Conservation (phyloP, 2,329 filamentous ascomycete genomes). For the Fusarium zealandicum region DNA sequence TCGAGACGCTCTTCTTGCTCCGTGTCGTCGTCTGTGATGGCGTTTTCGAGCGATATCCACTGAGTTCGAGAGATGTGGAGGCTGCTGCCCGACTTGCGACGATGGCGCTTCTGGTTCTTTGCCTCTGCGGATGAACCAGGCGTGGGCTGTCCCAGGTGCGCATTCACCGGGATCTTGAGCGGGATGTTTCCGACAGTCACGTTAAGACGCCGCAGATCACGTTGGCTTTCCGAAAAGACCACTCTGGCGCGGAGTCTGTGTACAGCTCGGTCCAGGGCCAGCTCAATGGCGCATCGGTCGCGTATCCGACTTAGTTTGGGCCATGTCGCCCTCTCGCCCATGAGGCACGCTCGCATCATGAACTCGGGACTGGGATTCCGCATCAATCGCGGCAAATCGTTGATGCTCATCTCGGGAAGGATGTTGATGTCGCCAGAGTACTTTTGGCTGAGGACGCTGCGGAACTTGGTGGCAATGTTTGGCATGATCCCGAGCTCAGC, state of each 20-base stretch:
- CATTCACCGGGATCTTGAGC: constrained; percentile 29
- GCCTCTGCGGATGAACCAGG: constrained; percentile 35
- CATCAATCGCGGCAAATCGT: constrained; percentile 78
- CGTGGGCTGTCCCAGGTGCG: constrained; percentile 24
- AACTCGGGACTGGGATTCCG: constrained; percentile 87
- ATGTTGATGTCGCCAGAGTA: constrained; percentile 98
- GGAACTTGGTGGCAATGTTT: constrained; percentile 77
- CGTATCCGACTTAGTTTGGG: constrained; percentile 85
- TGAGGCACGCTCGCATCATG: constrained; percentile 79
- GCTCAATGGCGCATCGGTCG: constrained; percentile 87
- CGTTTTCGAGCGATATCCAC: constrained; percentile 48
- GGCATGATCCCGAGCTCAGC: constrained; percentile 83
- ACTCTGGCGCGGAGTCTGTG: constrained; percentile 72
- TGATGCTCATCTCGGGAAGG: constrained; percentile 77
- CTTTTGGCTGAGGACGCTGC: constrained; percentile 84
- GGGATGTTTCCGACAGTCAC: constrained; percentile 41
- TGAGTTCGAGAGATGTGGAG: constrained; percentile 50
- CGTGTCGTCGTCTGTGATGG: constrained; percentile 54
- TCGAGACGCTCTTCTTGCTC: constrained; percentile 55
- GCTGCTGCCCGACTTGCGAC: constrained; percentile 60
- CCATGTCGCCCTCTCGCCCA: constrained; percentile 89
- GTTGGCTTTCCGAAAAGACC: constrained; percentile 72
- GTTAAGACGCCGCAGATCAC: constrained; percentile 61
- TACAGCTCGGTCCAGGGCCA: constrained; percentile 80
- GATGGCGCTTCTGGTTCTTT: constrained; percentile 48